A percentile compares a stretch with the other conserved stretches of the same genome.
Conservation (phyloP, 768 basidiomycete genomes). For the Cystobasidium tubakii region DNA sequence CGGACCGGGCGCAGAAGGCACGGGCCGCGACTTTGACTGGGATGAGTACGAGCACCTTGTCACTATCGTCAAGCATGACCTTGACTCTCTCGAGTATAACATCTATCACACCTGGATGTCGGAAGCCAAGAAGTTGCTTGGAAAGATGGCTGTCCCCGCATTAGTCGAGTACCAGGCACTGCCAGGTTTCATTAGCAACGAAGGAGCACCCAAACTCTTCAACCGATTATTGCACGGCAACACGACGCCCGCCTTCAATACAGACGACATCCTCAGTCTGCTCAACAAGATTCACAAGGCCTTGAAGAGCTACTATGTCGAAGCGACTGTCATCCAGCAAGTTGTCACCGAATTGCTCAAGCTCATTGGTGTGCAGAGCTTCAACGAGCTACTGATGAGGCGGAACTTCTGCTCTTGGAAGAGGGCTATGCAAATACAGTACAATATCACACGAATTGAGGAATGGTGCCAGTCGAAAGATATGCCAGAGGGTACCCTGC, state of each 20-base stretch:
- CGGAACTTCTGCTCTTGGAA: constrained; percentile 99
- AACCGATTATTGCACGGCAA: constrained; percentile 83
- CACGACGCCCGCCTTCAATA: constrained; percentile 80
- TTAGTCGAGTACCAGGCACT: constrained; percentile 94
- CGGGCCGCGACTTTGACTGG: constrained; percentile 91
- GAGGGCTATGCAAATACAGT: constrained; percentile 99
- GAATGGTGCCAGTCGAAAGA: constrained; percentile 99
- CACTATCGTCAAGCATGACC: constrained; percentile 95
- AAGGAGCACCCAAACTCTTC: constrained; percentile 86
- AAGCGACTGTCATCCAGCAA: constrained; percentile 92
- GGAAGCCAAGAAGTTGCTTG: constrained; percentile 89
- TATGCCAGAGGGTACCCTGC: constrained; percentile 96
- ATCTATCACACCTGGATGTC: constrained; percentile 99
- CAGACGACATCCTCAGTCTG: constrained; percentile 96
- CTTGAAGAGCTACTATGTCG: constrained; percentile 96
- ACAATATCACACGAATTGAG: constrained; percentile 88
- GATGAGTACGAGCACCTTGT: constrained; percentile 92
- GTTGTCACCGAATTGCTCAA: constrained; percentile 90
- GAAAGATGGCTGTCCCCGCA: constrained; percentile 99
- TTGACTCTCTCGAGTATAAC: constrained; percentile 97
- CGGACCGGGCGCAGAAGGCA: constrained; percentile 87
- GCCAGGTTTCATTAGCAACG: constrained; percentile 93
- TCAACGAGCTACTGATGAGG: constrained; percentile 97
- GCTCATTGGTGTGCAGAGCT: constrained; percentile 90
- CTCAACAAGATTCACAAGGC: constrained; percentile 98